phyloP scores from a whole-genome alignment of 2,329 filamentous ascomycete genomes.

The Hymenoscyphus linearis region DNA sequence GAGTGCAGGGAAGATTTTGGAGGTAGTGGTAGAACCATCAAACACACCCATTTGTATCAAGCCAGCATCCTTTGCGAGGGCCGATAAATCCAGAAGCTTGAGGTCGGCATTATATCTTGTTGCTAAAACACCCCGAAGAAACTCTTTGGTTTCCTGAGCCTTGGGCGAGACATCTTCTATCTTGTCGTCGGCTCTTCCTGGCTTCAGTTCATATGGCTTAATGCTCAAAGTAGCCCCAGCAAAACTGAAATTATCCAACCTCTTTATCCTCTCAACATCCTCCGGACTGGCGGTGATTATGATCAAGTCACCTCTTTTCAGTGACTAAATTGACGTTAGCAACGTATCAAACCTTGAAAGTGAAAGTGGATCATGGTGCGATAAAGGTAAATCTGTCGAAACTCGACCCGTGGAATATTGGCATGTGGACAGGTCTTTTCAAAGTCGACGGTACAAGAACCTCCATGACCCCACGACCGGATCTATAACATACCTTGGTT shows the following conservation, averaged over 20 bases:
- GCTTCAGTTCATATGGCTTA: constrained; percentile 37
- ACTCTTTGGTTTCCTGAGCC: constrained; percentile 58
- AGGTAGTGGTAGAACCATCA: constrained; percentile 48
- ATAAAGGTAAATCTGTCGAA: constrained; percentile 23
- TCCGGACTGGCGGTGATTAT: constrained; percentile 62
- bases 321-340: constrained; percentile 68
- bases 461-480: constrained; percentile 38
- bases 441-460: constrained; percentile 32
- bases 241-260: constrained; percentile 64
- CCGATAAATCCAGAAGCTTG: constrained; percentile 81
- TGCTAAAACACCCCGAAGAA: constrained; percentile 65
- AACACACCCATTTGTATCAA: constrained; percentile 70
- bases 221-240: constrained; percentile 56
- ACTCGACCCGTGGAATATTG: constrained; percentile 33
- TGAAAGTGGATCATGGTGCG: constrained; percentile 26
- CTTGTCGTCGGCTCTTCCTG: constrained; percentile 29
- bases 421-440: constrained; percentile 37
- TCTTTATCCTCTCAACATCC: constrained; percentile 58
- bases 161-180: constrained; percentile 43
- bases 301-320: constrained; percentile 62
- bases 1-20: constrained; percentile 87
- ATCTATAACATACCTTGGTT: constrained; percentile 67
- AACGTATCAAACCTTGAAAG: constrained; percentile 39
- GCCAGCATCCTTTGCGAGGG: constrained; percentile 65
- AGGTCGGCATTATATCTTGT: constrained; percentile 65